A percentile compares a stretch with the other conserved stretches of the same genome.
These are phyloP conservation scores for Paradendryphiella salina DNA, from an alignment of 2,329 filamentous ascomycete genomes.

Conservation along the genomic window DNA sequence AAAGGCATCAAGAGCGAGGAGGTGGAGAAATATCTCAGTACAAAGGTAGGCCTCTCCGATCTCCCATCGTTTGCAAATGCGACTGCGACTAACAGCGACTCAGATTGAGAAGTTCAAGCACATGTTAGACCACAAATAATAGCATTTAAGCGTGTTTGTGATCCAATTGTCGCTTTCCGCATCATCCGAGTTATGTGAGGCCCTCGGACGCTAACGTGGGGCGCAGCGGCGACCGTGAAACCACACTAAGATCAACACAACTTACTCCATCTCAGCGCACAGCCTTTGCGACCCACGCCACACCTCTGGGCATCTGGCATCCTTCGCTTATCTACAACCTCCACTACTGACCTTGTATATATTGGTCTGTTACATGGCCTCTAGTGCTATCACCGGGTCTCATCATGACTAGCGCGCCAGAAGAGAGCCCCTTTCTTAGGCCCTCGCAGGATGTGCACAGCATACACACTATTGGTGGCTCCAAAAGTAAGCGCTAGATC, in stretches of 20 bases:
- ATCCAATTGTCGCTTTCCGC: background rate
- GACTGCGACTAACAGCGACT: conserved; percentile 13
- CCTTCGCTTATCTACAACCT: conserved; percentile 1
- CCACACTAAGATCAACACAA: conserved; percentile 6
- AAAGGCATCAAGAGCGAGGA: conserved; percentile 84
- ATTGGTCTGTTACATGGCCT: background rate
- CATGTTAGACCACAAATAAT: conserved; percentile 47
- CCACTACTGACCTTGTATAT: background rate
- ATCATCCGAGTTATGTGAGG: background rate
- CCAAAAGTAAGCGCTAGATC: conserved; percentile 2
- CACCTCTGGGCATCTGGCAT: background rate
- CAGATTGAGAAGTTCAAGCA: conserved; percentile 60
- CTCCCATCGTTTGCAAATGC: conserved; percentile 8
- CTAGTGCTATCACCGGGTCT: background rate
- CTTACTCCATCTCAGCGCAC: background rate
- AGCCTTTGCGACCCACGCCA: conserved; percentile 3
- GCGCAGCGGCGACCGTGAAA: conserved; percentile 4
- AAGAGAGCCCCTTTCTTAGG: conserved; percentile 11
- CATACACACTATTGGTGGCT: background rate
- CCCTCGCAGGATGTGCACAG: conserved; percentile 5
- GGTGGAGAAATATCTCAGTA: conserved; percentile 90
- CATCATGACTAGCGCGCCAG: conserved; percentile 5
- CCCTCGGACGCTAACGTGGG: conserved; percentile 3
- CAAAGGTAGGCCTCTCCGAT: conserved; percentile 69
- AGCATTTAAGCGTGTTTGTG: background rate